Base-by-base conservation (phyloP, 2,329 filamentous ascomycete genomes). In the Fusarium lateritium region DNA sequence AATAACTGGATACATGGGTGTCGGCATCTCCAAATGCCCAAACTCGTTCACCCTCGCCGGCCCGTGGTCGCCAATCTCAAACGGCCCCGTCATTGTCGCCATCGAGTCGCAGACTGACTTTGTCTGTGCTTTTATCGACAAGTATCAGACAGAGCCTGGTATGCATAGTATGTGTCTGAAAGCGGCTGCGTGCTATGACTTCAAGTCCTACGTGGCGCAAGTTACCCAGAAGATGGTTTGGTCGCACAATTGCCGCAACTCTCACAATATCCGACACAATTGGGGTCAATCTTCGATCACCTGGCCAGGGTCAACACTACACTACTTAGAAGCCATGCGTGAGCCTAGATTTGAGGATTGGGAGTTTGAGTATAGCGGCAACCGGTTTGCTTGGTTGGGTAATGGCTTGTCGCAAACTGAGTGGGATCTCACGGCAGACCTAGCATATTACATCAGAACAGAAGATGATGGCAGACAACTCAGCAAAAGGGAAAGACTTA, bases 261-360 rank as follows among this genome's bases (percentile, higher is more conserved):
- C 64, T 19, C 65, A 68, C 2, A 68, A 64, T 21, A 52, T 67
- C 11, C 55, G 44, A 11, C 9, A 58, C 19, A 67, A 68, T 40
- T 67, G 65, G 65, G 65, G 65, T 5, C 63, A 68, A 6, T 36
- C 63, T 13, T 68, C 63, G 0, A 68, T 67, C 13, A 68, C 53
- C 3, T 67, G 59, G 65, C 58, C 64, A 9, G 65, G 65, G 1
- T 68, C 58, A 13, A 64, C 63, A 1, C 45, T 67, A 2, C 58
- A 67, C 2, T 68, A 67, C 11, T 39, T 67, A 49, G 65, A 68
- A 11, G 58, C 63, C 2, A 46, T 67, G 33, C 40, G 64, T 5
- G 65, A 68, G 4, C 62, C 59, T 11, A 15, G 58, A 0, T 64
- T 65, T 3, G 53, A 65, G 34, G 60, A 65, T n/a, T 65, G 59